phyloP scores from a whole-genome alignment of 768 basidiomycete species.

The Mycena chlorophos region DNA sequence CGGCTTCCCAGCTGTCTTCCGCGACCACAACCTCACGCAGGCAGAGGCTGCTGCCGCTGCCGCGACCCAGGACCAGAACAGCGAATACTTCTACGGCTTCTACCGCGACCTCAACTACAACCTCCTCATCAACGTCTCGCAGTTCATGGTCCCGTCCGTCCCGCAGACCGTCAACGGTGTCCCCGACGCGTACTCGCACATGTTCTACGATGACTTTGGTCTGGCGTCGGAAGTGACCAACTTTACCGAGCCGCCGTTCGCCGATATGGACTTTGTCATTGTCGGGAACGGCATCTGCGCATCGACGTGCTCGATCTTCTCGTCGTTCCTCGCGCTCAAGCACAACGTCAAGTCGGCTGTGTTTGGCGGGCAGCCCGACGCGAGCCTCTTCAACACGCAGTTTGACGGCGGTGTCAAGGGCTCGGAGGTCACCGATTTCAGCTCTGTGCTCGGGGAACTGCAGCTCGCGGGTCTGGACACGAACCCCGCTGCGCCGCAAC shows the following conservation, averaged over 20 bases:
- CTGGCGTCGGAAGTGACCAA: conserved; percentile 9
- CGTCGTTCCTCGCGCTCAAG: conserved; percentile 12
- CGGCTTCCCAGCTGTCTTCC: conserved; percentile 6
- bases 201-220: conserved; percentile 23
- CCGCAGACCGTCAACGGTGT: conserved; percentile 18
- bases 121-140: conserved; percentile 10
- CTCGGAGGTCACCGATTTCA: conserved; percentile 15
- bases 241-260: conserved; percentile 11
- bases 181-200: conserved; percentile 16
- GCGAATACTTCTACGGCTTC: conserved; percentile 1
- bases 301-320: conserved; percentile 15
- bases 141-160: conserved; percentile 21
- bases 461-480: conserved; percentile 9
- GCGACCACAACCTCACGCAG: conserved; percentile 1
- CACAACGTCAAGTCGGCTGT: conserved; percentile 15
- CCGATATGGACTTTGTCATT: background rate
- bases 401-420: conserved; percentile 22
- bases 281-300: conserved; percentile 20
- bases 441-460: conserved; percentile 8
- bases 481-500: conserved; percentile 13
- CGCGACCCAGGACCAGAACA: background rate
- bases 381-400: conserved; percentile 1
- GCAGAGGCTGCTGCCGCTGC: conserved; percentile 4
- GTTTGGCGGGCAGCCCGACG: conserved; percentile 16
- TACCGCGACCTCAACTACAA: conserved; percentile 14